A percentile compares a stretch with the other conserved stretches of the same genome.
Evolutionary conservation across 352 stramenopile species (phyloP).

Genomic region (Globisporangium abappressorium): DNA sequence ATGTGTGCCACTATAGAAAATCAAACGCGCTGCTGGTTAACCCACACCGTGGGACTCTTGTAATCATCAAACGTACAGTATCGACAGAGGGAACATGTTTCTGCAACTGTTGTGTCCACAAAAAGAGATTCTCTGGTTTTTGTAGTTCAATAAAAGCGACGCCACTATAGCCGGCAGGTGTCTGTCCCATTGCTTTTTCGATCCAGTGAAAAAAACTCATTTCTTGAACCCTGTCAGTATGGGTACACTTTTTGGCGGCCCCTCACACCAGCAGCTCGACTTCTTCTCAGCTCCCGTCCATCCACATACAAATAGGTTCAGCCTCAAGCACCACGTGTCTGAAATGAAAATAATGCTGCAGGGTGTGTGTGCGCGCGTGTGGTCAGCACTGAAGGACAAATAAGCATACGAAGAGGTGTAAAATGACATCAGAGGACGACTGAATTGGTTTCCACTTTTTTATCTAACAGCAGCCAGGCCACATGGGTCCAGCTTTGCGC

Average conservation of each 20-base stretch:
- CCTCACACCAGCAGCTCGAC: neutral
- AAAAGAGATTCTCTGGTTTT: neutral
- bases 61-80: neutral
- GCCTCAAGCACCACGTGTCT: neutral
- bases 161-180: neutral
- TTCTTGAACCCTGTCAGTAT: slow-evolving; percentile 2
- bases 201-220: neutral
- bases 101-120: neutral
- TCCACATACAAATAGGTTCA: neutral
- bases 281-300: neutral
- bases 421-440: neutral
- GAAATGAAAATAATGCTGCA: neutral
- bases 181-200: neutral
- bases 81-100: too few relatives aligned
- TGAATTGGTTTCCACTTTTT: neutral
- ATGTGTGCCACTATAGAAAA: neutral
- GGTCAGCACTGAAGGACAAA: neutral
- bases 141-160: neutral
- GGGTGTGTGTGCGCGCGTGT: neutral
- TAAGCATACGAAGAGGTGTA: neutral
- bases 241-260: slow-evolving; percentile 3
- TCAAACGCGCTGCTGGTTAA: neutral
- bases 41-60: neutral
- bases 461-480: neutral
- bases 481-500: neutral